phyloP scores from a whole-genome alignment of 768 basidiomycete genomes.

The Pholiota molesta region DNA sequence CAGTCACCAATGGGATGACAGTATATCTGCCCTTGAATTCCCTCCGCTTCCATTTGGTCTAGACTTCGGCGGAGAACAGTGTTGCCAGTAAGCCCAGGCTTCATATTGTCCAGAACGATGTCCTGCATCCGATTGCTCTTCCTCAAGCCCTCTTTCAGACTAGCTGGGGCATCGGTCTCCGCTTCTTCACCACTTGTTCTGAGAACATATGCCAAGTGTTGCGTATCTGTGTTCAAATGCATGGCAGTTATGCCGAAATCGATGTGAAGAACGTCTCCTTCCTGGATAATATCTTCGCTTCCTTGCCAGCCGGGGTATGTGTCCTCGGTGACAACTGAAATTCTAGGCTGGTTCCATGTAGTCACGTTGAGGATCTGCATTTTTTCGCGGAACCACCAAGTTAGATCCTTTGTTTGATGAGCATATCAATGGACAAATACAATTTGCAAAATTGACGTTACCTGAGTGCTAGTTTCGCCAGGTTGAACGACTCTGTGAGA shows the following conservation, averaged over 20 bases:
- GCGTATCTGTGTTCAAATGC: constrained; percentile 58
- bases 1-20: constrained; percentile 60
- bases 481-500: constrained; percentile 43
- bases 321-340: constrained; percentile 44
- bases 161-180: constrained; percentile 45
- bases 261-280: constrained; percentile 55
- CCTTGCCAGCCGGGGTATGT: constrained; percentile 47
- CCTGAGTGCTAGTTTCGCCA: constrained; percentile 48
- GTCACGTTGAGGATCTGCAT: constrained; percentile 48
- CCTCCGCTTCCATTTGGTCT: constrained; percentile 46
- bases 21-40: constrained; percentile 51
- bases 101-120: constrained; percentile 46
- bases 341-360: constrained; percentile 58
- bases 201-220: constrained; percentile 59
- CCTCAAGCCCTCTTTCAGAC: constrained; percentile 45
- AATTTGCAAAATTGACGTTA: constrained; percentile 14
- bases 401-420: constrained; percentile 43
- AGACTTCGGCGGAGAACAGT: constrained; percentile 43
- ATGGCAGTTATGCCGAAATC: constrained; percentile 59
- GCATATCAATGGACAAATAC: not conserved
- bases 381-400: constrained; percentile 58
- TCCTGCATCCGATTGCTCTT: constrained; percentile 57
- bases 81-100: constrained; percentile 49
- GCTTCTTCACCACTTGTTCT: constrained; percentile 31
- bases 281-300: constrained; percentile 40